phyloP scores from a whole-genome alignment of 352 stramenopile species.

The Pythium phragmiticola region DNA sequence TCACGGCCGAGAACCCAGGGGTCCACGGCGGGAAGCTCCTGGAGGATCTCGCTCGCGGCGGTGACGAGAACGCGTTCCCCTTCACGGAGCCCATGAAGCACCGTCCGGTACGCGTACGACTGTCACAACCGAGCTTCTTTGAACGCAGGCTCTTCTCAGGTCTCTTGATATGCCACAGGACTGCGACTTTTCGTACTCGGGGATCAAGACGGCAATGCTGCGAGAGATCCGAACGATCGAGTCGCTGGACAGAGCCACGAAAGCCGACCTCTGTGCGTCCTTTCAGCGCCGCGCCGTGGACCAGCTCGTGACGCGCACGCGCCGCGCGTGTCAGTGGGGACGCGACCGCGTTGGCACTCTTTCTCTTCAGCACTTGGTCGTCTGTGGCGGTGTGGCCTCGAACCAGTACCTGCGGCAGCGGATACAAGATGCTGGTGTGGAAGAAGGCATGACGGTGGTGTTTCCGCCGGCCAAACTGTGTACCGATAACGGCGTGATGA shows the following conservation, averaged over 20 bases:
- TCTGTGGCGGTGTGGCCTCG: conserved; percentile 97
- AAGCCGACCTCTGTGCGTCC: conserved; percentile 91
- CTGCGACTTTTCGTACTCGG: conserved; percentile 98
- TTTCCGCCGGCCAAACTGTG: conserved; percentile 89
- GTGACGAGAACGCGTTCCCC: conserved; percentile 88
- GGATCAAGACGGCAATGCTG: conserved; percentile 96
- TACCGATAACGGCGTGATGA: conserved; percentile 98
- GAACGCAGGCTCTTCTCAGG: neutral
- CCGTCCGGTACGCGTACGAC: conserved; percentile 36
- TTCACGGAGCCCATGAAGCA: conserved; percentile 93
- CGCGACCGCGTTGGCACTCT: conserved; percentile 43
- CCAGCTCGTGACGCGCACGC: conserved; percentile 90
- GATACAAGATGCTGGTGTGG: conserved; percentile 60
- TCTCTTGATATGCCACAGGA: conserved; percentile 41
- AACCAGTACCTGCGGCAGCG: conserved; percentile 93
- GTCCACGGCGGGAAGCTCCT: conserved; percentile 93
- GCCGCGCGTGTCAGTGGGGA: conserved; percentile 85
- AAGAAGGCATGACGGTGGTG: conserved; percentile 46
- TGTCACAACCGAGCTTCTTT: neutral
- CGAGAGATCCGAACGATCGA: conserved; percentile 64
- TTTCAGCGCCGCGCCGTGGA: conserved; percentile 86
- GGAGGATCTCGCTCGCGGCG: conserved; percentile 88
- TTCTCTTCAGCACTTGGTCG: conserved; percentile 74
- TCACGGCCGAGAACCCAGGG: conserved; percentile 51
- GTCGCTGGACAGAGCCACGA: conserved; percentile 20